Evolutionary conservation across 495 filamentous ascomycete species (phyloP), one percentile per base, ranked within the genome.

Genomic region (Tetracladium setigerum): DNA sequence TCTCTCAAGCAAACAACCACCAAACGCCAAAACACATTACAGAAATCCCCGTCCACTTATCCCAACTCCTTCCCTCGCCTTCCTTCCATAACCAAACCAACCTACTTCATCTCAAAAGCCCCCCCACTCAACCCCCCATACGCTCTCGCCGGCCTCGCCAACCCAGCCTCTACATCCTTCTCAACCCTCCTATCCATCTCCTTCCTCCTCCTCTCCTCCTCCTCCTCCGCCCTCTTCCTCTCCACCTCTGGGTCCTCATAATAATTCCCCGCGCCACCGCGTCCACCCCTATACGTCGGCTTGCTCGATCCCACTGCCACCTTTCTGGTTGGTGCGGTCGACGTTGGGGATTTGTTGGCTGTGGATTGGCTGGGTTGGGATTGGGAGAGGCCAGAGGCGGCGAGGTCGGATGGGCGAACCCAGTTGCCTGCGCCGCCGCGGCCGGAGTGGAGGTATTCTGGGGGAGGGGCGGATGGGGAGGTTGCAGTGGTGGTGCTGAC

Each of bases 401-500:
- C 38, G 17, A 65, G 58, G 11, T 59, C 56, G 11, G 47, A 38
- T 13, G 69, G 63, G 36, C 66, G 61, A 54, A 67, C 58, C 59
- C 75, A 79, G 66, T 83, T 84, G 14, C 80, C 79, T 0, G 74
- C 76, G 30, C 79, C 80, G 48, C 79, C 79, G 19, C 80, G 76
- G 12, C 79, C 79, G 35, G 62, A 64, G 47, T 74, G 73, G 9
- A 63, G 59, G 63, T 78, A 81, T 40, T 65, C 46, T 47, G 50
- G 41, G 38, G 44, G 42, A 31, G 36, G 41, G 3, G 53, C 49
- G 22, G 41, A 13, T 24, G 49, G 47, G 44, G 35, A 16, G 27
- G 41, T 38, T 15, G 41, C 16, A 18, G 34, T 15, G 16, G 13
- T 3, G 36, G 33, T 16, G 39, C 46, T 30, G 46, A 49, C 18